These are phyloP conservation scores for Citeromyces matritensis DNA, from an alignment of 805 yeast genomes.

Conservation along the genomic window DNA sequence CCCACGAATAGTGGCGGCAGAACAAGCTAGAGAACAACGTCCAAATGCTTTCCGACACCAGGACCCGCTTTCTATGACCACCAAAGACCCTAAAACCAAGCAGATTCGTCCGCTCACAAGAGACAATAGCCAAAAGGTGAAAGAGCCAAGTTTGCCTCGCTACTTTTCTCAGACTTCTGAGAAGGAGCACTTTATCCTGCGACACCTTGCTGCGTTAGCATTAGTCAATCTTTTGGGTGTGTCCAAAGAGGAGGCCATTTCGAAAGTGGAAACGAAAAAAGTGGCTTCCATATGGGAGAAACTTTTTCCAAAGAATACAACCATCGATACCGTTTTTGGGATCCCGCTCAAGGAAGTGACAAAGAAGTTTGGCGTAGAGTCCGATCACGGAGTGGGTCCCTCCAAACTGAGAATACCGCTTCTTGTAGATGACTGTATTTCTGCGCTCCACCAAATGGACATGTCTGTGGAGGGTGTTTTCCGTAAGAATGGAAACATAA, in stretches of 20 bases:
- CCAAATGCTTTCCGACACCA: constrained; percentile 88
- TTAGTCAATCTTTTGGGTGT: constrained; percentile 16
- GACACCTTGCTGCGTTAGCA: constrained; percentile 45
- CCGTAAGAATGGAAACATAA: constrained; percentile 91
- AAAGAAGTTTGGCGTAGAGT: constrained; percentile 60
- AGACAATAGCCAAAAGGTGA: neutral
- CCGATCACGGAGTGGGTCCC: constrained; percentile 77
- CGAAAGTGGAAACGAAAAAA: constrained; percentile 27
- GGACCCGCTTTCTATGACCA: constrained; percentile 14
- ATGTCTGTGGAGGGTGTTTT: constrained; percentile 94
- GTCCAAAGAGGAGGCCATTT: constrained; percentile 14
- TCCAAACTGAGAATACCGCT: constrained; percentile 69
- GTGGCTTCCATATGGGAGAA: constrained; percentile 37
- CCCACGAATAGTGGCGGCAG: constrained; percentile 93
- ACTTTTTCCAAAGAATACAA: constrained; percentile 13
- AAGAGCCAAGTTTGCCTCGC: constrained; percentile 8
- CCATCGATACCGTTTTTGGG: constrained; percentile 50
- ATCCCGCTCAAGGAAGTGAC: constrained; percentile 57
- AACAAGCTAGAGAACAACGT: constrained; percentile 84
- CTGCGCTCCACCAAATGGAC: constrained; percentile 77
- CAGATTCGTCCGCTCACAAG: constrained; percentile 8
- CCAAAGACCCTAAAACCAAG: constrained; percentile 19
- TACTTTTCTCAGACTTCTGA: constrained; percentile 52
- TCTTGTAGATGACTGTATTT: constrained; percentile 72
- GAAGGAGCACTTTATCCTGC: constrained; percentile 39